Conservation (phyloP, 2,329 filamentous ascomycete species). For the Botrytis sinoallii region DNA sequence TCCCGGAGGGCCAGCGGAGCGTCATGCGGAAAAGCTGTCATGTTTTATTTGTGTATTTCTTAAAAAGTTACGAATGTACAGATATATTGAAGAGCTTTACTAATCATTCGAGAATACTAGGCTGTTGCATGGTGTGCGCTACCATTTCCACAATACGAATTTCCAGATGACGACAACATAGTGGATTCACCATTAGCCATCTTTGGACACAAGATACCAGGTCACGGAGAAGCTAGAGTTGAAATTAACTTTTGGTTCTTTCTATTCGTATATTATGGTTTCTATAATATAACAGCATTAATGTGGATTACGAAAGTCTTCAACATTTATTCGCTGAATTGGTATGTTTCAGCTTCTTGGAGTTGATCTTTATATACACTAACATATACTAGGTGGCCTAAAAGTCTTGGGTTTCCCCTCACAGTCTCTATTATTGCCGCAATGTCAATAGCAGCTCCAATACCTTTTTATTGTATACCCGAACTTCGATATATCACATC, state of each 20-base stretch:
- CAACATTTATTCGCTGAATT: slow-evolving; percentile 68
- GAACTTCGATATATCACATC: slow-evolving; percentile 52
- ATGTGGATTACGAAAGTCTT: slow-evolving; percentile 72
- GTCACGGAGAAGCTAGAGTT: slow-evolving; percentile 61
- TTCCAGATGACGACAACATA: slow-evolving; percentile 46
- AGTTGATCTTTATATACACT: not conserved
- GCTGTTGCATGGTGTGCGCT: slow-evolving; percentile 63
- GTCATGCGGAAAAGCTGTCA: not conserved
- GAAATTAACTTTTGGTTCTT: slow-evolving; percentile 72
- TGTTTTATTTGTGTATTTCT: not conserved
- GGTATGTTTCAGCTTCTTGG: slow-evolving; percentile 40
- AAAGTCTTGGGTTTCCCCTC: slow-evolving; percentile 60
- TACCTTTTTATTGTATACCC: slow-evolving; percentile 57
- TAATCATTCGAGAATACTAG: slow-evolving; percentile 37
- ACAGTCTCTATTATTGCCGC: slow-evolving; percentile 60
- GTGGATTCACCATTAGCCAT: slow-evolving; percentile 10
- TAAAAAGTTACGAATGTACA: not conserved
- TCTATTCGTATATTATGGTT: slow-evolving; percentile 65
- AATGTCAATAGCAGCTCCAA: slow-evolving; percentile 56
- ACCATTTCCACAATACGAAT: slow-evolving; percentile 61
- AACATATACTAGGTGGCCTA: slow-evolving; percentile 50
- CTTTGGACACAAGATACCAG: slow-evolving; percentile 48
- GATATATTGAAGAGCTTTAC: not conserved
- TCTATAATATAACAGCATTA: slow-evolving; percentile 65
- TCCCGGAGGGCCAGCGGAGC: not conserved